Percentiles rank a stretch among this genome's conserved stretches.
Conservation (phyloP, 129 eudicot genomes). For the Flaveria robusta region DNA sequence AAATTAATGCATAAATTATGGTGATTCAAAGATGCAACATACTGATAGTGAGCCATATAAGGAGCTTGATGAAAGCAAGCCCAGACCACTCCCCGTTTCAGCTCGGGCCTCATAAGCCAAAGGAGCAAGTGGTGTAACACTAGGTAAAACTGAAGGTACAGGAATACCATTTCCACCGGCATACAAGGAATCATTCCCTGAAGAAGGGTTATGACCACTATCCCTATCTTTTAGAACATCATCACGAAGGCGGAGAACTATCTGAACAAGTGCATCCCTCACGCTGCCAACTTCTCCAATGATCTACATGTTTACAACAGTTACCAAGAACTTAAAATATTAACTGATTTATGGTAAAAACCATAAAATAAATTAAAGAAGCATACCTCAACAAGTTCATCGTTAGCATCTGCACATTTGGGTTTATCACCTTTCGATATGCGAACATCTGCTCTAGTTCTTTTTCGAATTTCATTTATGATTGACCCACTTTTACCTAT, state of each 20-base stretch:
- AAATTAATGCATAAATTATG: conserved; percentile 6
- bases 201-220: conserved; percentile 49
- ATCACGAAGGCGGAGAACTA: conserved; percentile 90
- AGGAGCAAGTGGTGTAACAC: conserved; percentile 47
- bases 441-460: conserved; percentile 83
- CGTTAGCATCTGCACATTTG: conserved; percentile 62
- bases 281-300: conserved; percentile 75
- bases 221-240: conserved; percentile 71
- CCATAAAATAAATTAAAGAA: not conserved
- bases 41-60: conserved; percentile 79
- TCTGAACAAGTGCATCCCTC: conserved; percentile 96
- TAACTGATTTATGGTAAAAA: conserved; percentile 1
- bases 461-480: conserved; percentile 85
- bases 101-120: conserved; percentile 71
- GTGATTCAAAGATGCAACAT: conserved; percentile 28
- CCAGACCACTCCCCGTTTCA: conserved; percentile 60
- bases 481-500: conserved; percentile 97
- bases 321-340: not conserved
- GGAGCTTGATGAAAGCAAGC: conserved; percentile 64
- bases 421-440: conserved; percentile 91
- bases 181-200: conserved; percentile 57
- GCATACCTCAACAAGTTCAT: conserved; percentile 84
- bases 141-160: conserved; percentile 54
- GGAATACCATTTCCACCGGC: conserved; percentile 58
- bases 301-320: conserved; percentile 45